phyloP scores from a whole-genome alignment of 1,284 basidiomycete genomes.

The Apiotrichum montevideense region DNA sequence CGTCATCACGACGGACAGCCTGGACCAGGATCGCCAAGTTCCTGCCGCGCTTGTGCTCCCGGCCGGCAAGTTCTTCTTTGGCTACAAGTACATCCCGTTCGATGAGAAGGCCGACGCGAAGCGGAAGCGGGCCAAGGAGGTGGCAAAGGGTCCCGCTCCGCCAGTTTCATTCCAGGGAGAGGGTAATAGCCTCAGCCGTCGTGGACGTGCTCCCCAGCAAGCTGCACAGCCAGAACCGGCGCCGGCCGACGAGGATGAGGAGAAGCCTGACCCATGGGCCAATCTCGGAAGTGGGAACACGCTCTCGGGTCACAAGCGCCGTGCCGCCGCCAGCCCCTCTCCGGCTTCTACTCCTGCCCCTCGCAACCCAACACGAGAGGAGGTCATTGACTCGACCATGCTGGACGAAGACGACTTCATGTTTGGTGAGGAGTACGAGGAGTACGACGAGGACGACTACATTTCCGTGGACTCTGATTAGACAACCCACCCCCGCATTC shows the following conservation, averaged over 20 bases:
- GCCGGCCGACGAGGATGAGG: conserved; percentile 8
- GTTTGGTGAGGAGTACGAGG: conserved; percentile 29
- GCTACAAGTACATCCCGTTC: conserved; percentile 71
- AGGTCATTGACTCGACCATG: conserved; percentile 41
- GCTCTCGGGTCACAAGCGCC: conserved; percentile 19
- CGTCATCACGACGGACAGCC: conserved; percentile 74
- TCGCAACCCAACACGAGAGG: conserved; percentile 10
- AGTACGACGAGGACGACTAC: conserved; percentile 32
- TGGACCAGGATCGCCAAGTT: conserved; percentile 68
- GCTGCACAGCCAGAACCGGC: not conserved
- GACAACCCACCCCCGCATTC: not conserved
- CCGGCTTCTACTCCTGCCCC: not conserved
- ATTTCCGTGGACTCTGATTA: conserved; percentile 44
- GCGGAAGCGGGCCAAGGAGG: conserved; percentile 34
- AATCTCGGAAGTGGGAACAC: conserved; percentile 41
- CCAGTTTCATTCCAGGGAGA: conserved; percentile 34
- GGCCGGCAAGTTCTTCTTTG: conserved; percentile 90
- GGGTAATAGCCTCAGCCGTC: conserved; percentile 34
- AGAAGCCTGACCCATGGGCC: conserved; percentile 42
- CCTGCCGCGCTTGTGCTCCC: conserved; percentile 87
- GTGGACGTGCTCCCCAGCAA: conserved; percentile 1
- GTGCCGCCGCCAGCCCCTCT: not conserved
- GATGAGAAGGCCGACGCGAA: conserved; percentile 49
- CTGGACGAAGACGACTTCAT: conserved; percentile 42
- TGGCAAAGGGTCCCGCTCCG: conserved; percentile 12